Percentiles rank a stretch among this genome's conserved stretches.
Evolutionary conservation across 2,329 filamentous ascomycete genomes (phyloP).

Genomic region (Fonsecaea erecta): DNA sequence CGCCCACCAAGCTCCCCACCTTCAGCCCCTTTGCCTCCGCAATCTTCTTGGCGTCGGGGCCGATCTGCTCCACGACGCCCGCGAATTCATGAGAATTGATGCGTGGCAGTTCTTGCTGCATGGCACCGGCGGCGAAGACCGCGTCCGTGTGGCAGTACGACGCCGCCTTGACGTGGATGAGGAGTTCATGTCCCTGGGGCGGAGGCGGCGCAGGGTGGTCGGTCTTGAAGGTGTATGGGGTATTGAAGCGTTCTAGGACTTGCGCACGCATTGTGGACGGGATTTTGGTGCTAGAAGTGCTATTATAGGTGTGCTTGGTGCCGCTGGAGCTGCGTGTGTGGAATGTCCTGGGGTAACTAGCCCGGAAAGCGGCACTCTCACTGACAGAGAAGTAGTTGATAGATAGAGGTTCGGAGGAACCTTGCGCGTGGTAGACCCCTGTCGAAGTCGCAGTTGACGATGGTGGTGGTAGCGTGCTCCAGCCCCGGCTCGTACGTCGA

Average conservation of each 20-base stretch:
- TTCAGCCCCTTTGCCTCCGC: slow-evolving; percentile 20
- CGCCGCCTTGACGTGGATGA: slow-evolving; percentile 53
- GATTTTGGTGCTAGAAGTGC: not conserved
- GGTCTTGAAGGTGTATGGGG: slow-evolving; percentile 34
- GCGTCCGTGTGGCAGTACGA: slow-evolving; percentile 55
- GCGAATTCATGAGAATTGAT: slow-evolving; percentile 54
- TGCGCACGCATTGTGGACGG: slow-evolving; percentile 36
- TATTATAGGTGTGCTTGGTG: not conserved
- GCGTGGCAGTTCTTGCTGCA: slow-evolving; percentile 48
- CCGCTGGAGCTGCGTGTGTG: not conserved
- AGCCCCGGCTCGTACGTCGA: not conserved
- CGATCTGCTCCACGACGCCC: slow-evolving; percentile 46
- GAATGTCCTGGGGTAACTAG: not conserved
- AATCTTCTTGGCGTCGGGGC: slow-evolving; percentile 20
- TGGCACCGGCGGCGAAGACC: slow-evolving; percentile 45
- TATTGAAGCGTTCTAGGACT: slow-evolving; percentile 35
- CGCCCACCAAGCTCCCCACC: slow-evolving; percentile 25
- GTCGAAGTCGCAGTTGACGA: not conserved
- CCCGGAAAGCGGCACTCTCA: not conserved
- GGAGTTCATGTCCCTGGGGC: slow-evolving; percentile 45
- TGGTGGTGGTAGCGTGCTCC: not conserved
- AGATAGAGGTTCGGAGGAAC: not conserved
- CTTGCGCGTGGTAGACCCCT: not conserved
- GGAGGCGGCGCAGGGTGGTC: slow-evolving; percentile 46
- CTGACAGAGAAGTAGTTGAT: not conserved